Conservation (phyloP, 1,284 basidiomycete genomes). For the Coniophora puteana region DNA sequence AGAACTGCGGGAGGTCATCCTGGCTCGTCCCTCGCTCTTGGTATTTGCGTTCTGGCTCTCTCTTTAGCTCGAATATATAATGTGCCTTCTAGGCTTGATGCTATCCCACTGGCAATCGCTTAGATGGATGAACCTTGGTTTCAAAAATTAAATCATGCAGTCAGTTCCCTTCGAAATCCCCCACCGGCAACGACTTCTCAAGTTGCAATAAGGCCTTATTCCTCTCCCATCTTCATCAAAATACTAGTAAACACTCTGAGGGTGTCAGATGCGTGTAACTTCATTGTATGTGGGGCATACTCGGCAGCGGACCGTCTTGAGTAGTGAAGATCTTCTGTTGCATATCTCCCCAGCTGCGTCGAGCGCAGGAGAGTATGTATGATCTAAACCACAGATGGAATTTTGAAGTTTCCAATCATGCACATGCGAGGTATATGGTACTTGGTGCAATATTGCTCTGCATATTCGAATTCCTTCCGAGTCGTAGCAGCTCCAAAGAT, state of each 20-base stretch:
- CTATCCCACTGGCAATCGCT: slow-evolving; percentile 41
- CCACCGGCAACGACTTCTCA: slow-evolving; percentile 47
- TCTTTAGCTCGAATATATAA: slow-evolving; percentile 10
- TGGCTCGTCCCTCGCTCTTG: slow-evolving; percentile 20
- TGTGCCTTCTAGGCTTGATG: slow-evolving; percentile 17
- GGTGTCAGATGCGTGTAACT: slow-evolving; percentile 1
- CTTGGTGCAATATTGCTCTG: too few species aligned
- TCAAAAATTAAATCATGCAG: slow-evolving; percentile 6
- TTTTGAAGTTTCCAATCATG: too few species aligned
- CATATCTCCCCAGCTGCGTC: too few species aligned
- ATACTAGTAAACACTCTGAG: slow-evolving; percentile 29
- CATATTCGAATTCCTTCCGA: too few species aligned
- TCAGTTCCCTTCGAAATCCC: too few species aligned
- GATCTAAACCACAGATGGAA: too few species aligned
- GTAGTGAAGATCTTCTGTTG: slow-evolving; percentile 20
- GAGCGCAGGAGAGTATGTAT: too few species aligned
- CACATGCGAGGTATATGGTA: too few species aligned
- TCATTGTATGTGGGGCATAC: slow-evolving; percentile 26
- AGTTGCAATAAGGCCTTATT: slow-evolving; percentile 38
- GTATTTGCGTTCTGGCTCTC: slow-evolving; percentile 15
- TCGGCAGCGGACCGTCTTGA: slow-evolving; percentile 45
- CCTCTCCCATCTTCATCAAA: slow-evolving; percentile 40
- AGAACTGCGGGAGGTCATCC: slow-evolving; percentile 20
- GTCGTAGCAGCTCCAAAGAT: too few species aligned
- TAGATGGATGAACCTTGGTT: slow-evolving; percentile 48